These are phyloP conservation scores for Tricharina praecox DNA, from an alignment of 495 filamentous ascomycete genomes.

Conservation along the genomic window DNA sequence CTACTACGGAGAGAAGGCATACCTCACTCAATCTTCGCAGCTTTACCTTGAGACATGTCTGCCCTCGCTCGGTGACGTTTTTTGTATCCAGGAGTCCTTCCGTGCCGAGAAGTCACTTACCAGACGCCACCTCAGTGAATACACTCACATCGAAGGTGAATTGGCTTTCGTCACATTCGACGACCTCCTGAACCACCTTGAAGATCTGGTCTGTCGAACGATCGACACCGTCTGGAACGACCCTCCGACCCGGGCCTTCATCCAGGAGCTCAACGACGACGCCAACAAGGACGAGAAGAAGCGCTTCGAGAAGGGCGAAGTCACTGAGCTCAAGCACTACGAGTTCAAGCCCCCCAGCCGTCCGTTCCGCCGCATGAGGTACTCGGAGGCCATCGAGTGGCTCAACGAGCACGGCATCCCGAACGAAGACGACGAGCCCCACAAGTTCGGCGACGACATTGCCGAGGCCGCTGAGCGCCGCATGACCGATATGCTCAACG, in stretches of 20 bases:
- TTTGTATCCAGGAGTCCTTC: constrained; percentile 97
- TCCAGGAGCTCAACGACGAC: constrained; percentile 70
- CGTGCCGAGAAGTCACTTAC: constrained; percentile 92
- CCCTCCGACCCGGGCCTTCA: constrained; percentile 45
- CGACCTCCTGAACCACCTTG: constrained; percentile 80
- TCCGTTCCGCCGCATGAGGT: constrained; percentile 91
- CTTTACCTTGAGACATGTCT: constrained; percentile 94
- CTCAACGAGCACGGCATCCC: constrained; percentile 68
- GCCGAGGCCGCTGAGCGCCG: constrained; percentile 90
- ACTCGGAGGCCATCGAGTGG: constrained; percentile 88
- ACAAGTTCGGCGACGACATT: constrained; percentile 92
- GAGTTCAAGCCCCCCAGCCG: constrained; percentile 65
- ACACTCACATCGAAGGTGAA: constrained; percentile 94
- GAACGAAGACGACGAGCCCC: constrained; percentile 82
- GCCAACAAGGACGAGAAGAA: constrained; percentile 5
- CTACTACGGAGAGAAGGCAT: constrained; percentile 90
- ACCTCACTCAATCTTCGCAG: constrained; percentile 92
- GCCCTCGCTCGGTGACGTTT: constrained; percentile 80
- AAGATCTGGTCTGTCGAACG: constrained; percentile 74
- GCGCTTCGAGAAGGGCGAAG: constrained; percentile 4
- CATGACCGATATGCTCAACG: constrained; percentile 94
- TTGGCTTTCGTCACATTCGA: constrained; percentile 89
- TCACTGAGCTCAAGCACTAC: constrained; percentile 25
- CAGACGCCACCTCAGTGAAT: constrained; percentile 85
- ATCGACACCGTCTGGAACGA: constrained; percentile 60